Evolutionary conservation across 805 yeast species (phyloP), one percentile per base, ranked within the genome.

Genomic region (Wickerhamiella kazuoi): DNA sequence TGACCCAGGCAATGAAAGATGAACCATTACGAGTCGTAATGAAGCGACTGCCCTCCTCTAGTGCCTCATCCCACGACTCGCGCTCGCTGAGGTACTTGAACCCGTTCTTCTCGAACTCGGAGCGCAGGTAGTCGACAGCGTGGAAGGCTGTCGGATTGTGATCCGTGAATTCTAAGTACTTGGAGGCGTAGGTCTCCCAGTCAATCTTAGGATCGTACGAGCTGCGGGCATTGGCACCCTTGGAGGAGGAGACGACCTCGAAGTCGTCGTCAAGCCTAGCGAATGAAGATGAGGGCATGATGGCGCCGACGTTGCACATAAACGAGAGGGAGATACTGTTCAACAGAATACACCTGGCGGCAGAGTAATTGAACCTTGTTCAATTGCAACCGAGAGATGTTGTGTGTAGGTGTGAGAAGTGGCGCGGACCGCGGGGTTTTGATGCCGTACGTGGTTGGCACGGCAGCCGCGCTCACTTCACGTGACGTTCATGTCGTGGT

Each of bases 81-180:
- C 74, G 74, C 57, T 83, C 94, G 38, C 73, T 59, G 30, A 82
- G 51, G 51, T 71, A 75, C 11, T 50, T 60, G 60, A 79, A 82
- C 3, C 93, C 93, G 31, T 69, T 65, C 3, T 58, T 57, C 36
- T 64, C 67, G 43, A 81, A 61, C 41, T 65, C 53, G 26, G 59
- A 50, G 33, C 71, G 53, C 42, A 79, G 66, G 50, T 62, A 59
- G 30, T 66, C 55, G 14, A 78, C 74, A 20, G 76, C 84, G 53
- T 81, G 93, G 62, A 59, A 80, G 30, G 74, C 74, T 15, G 93
- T 80, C 36, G 93, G 93, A 48, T 70, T 71, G 28, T 65, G 60
- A 54, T 74, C 73, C 37, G 83, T 78, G 62, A 81, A 81, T 46
- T 74, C 72, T 43, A 79, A 67, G 58, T 76, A 80, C 34, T 68